Evolutionary conservation across 306 rosid species (phyloP), one percentile per base, ranked within the genome.

Genomic region (Quercus alba): DNA sequence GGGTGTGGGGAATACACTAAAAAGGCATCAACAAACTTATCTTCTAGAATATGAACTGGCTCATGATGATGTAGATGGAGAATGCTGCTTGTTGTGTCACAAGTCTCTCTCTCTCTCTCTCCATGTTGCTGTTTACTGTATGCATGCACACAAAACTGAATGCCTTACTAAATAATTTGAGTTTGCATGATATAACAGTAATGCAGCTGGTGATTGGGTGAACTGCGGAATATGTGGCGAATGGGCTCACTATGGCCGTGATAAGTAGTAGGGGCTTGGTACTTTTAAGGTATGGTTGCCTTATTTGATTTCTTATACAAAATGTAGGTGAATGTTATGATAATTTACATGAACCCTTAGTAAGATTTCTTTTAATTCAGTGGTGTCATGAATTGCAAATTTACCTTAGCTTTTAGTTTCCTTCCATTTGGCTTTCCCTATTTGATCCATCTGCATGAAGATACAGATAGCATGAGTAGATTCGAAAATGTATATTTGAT

Each of bases 141-240:
- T 44, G 51, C 51, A 44, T 44, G 56, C 68, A 70, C 76, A n/a
- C 30, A 18, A 21, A 23, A 18, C 13, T 46, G 14, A 18, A 76
- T 35, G 56, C 72, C 51, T 52, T 84, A 28, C 89, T 85, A 38
- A 5, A 79, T 73, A 38, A 41, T 75, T 62, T 20, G 26, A 26
- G 54, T 77, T 23, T 77, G 78, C 59, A 35, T 78, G 81, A 33
- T 33, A 33, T 54, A 85, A 88, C 97, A 96, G 97, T 96, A 96
- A 98, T 17, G 99, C 97, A 73, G 94, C 98, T 18, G 99, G 99
- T 78, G 99, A 96, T 76, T 96, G 99, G 99, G 99, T 93, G 75
- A 96, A 96, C 85, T 96, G 98, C 51, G 99, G 98, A 68, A 91
- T 96, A 81, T 96, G 98, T 83, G 99, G 99, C 7, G 99, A 96